Evolutionary conservation across 2,329 filamentous ascomycete species (phyloP), one percentile per base, ranked within the genome.

Genomic region (Neonectria ditissima): DNA sequence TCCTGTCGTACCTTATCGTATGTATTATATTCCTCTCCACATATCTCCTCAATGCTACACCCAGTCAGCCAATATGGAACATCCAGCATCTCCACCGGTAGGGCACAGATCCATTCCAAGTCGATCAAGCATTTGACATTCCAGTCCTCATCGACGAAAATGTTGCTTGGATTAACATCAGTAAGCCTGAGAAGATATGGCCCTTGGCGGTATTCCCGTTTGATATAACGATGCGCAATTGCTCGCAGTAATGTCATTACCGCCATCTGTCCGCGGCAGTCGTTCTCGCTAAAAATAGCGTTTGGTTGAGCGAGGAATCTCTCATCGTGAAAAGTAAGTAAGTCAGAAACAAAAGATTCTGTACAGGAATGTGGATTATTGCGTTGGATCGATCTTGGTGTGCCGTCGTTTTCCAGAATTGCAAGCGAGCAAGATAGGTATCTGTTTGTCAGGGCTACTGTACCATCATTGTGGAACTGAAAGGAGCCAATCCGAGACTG

Each of bases 121-220:
- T 80, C 76, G 16, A 80, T 74, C 1, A 79, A 37, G 45, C 67
- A 68, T 10, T 68, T 76, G 30, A 80, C 67, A 51, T 80, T 77
- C 76, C 76, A 78, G 26, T 78, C 52, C 24, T 77, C 54, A 58
- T 80, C 75, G 11, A 79, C 75, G 28, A 80, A 72, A 28, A 80
- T 74, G 50, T 80, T 80, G 39, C 76, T 74, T 22, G 50, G 59
- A 64, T 79, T 70, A 16, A 79, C 61, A 57, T 80, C 75, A 20
- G 74, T 77, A 41, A 79, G 52, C 30, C 70, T 65, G 13, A 77
- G 66, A 56, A 68, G 18, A 51, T 73, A 78, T 9, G 74, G 75
- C 2, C 75, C 74, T 43, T 75, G 48, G 18, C 72, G 65, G 22
- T 39, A 62, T n/a, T 67, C 70, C 43, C 62, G 45, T 24, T 54